A percentile compares a stretch with the other conserved stretches of the same genome.
Conservation (phyloP, 805 yeast species). For the Suhomyces sp. region DNA sequence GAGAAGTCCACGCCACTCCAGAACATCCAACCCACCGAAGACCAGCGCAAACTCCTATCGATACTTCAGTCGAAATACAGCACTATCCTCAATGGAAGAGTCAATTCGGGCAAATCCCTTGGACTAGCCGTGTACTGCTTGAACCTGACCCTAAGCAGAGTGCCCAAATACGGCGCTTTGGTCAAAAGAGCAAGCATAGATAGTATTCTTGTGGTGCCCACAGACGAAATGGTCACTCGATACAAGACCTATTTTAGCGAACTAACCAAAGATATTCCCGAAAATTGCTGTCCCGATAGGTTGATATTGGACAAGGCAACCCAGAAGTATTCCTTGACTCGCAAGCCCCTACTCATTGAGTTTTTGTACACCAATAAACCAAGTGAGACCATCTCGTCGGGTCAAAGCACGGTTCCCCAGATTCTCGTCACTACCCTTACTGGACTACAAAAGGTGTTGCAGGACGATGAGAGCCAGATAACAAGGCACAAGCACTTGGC, state of each 20-base stretch:
- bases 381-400: constrained; percentile 1
- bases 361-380: constrained; percentile 8
- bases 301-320: constrained; percentile 6
- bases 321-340: constrained; percentile 8
- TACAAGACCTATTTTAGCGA: constrained; percentile 11
- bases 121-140: constrained; percentile 17
- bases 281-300: constrained; percentile 21
- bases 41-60: constrained; percentile 19
- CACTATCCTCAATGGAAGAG: constrained; percentile 12
- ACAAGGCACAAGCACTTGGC: constrained; percentile 4
- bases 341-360: constrained; percentile 17
- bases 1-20: neutral
- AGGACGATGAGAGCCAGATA: constrained; percentile 1
- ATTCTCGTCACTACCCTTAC: constrained; percentile 17
- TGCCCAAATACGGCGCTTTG: constrained; percentile 16
- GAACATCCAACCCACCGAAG: constrained; percentile 17
- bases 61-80: constrained; percentile 16
- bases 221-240: constrained; percentile 17
- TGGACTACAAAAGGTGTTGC: constrained; percentile 9
- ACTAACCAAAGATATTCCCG: constrained; percentile 18
- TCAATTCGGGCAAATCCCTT: constrained; percentile 20
- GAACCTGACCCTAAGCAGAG: constrained; percentile 15
- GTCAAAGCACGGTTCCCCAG: constrained; percentile 12
- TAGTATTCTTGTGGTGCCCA: constrained; percentile 24
- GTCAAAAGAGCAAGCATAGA: constrained; percentile 11